These are phyloP conservation scores for Mycocentrospora acerina DNA, from an alignment of 2,329 filamentous ascomycete species.

Conservation along the genomic window DNA sequence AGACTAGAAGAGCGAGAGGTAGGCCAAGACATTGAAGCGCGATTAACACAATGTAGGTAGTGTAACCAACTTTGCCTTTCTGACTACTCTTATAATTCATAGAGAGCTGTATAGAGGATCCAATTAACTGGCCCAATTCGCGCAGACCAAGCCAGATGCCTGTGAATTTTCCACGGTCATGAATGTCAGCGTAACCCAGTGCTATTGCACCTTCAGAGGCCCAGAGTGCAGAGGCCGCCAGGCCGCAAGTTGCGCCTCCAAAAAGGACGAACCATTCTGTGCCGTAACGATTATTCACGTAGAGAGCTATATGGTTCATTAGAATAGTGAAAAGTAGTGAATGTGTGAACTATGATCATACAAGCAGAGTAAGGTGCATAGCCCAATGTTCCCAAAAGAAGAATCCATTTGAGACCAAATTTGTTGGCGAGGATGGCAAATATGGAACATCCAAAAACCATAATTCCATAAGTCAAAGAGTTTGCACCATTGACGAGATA, in stretches of 20 bases:
- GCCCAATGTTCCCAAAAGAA: constrained; percentile 33
- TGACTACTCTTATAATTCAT: constrained; percentile 49
- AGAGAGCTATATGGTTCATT: no score
- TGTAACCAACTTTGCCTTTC: constrained; percentile 51
- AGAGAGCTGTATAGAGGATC: constrained; percentile 53
- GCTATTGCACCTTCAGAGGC: constrained; percentile 46
- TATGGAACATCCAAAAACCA: constrained; percentile 36
- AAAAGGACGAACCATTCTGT: constrained; percentile 39
- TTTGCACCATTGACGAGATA: constrained; percentile 48
- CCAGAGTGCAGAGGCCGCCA: constrained; percentile 45
- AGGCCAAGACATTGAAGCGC: constrained; percentile 50
- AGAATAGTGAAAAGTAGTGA: no score
- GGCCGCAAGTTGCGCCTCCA: constrained; percentile 35
- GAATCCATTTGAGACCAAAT: constrained; percentile 40
- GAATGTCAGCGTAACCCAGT: constrained; percentile 49
- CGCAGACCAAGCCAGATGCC: constrained; percentile 58
- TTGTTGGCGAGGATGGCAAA: constrained; percentile 30
- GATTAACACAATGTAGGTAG: constrained; percentile 44
- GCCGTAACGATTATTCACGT: constrained; percentile 35
- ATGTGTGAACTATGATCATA: no score
- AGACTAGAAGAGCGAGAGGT: constrained; percentile 49
- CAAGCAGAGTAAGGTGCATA: constrained; percentile 36
- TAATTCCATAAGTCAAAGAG: constrained; percentile 50
- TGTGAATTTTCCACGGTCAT: constrained; percentile 49
- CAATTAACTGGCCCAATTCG: constrained; percentile 56